Conservation (phyloP, 805 yeast genomes). For the Lipomyces chichibuensis region DNA sequence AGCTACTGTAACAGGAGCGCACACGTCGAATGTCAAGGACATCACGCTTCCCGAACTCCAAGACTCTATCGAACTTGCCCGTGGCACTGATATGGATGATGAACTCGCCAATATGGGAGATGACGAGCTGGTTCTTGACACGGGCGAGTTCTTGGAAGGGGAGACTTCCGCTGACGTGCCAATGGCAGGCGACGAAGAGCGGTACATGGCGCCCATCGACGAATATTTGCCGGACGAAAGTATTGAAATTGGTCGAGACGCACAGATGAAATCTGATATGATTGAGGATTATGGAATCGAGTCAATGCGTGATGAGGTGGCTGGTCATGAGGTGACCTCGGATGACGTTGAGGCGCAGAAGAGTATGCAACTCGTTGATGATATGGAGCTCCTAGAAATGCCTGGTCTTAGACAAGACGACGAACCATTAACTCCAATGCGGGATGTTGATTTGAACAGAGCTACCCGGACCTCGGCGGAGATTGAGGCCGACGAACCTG, state of each 20-base stretch:
- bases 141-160: constrained; percentile 43
- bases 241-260: constrained; percentile 47
- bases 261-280: constrained; percentile 23
- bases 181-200: background rate
- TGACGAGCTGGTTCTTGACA: constrained; percentile 58
- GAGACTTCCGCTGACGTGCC: background rate
- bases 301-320: constrained; percentile 2
- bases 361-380: constrained; percentile 8
- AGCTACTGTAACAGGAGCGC: constrained; percentile 28
- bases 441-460: constrained; percentile 4
- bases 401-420: constrained; percentile 28
- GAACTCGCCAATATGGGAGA: constrained; percentile 44
- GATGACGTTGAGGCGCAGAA: constrained; percentile 13
- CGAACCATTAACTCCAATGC: constrained; percentile 7
- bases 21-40: constrained; percentile 32
- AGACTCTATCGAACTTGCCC: constrained; percentile 68
- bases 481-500: background rate
- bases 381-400: constrained; percentile 24
- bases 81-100: constrained; percentile 48
- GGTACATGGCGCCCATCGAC: constrained; percentile 28
- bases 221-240: constrained; percentile 48
- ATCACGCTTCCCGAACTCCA: constrained; percentile 48
- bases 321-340: background rate
- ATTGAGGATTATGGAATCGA: constrained; percentile 29
- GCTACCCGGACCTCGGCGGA: background rate